Evolutionary conservation across 2,329 filamentous ascomycete genomes (phyloP).

Genomic region (Paracoccidioides lutzii): DNA sequence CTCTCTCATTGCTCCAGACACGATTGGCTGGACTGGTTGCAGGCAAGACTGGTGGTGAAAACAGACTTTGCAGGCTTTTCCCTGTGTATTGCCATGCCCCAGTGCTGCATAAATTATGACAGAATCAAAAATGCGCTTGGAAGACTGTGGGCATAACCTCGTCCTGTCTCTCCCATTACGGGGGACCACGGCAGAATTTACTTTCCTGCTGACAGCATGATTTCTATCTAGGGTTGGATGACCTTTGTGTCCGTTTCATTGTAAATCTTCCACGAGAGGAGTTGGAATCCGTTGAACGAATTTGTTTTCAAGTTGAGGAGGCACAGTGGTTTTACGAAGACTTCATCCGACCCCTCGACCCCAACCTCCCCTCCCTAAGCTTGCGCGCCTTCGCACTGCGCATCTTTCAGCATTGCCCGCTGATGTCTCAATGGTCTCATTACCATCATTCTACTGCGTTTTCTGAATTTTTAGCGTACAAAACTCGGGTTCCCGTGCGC

Average conservation of each 20-base stretch:
- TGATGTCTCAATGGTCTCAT: conserved; percentile 67
- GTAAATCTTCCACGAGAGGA: conserved; percentile 92
- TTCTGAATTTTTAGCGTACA: conserved; percentile 85
- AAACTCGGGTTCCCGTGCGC: conserved; percentile 82
- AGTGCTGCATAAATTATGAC: conserved; percentile 52
- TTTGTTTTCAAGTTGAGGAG: conserved; percentile 98
- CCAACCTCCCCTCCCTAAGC: conserved; percentile 69
- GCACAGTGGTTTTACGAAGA: conserved; percentile 99
- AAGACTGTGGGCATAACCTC: conserved; percentile 56
- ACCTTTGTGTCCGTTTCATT: conserved; percentile 94
- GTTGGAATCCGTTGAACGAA: conserved; percentile 74
- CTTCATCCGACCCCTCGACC: conserved; percentile 84
- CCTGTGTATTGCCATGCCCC: conserved; percentile 44
- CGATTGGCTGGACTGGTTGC: neutral
- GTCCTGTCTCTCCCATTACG: no score
- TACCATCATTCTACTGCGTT: conserved; percentile 73
- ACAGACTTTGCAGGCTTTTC: neutral
- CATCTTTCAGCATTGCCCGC: conserved; percentile 88
- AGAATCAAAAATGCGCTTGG: conserved; percentile 68
- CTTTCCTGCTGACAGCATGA: neutral
- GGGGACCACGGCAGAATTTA: no score
- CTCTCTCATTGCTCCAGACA: neutral
- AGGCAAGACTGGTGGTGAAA: neutral
- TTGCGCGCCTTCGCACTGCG: conserved; percentile 74
- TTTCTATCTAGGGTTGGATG: conserved; percentile 67